Evolutionary conservation across 2,329 filamentous ascomycete genomes (phyloP), one percentile per base, ranked within the genome.

Genomic region (Aspergillus eucalypticola): DNA sequence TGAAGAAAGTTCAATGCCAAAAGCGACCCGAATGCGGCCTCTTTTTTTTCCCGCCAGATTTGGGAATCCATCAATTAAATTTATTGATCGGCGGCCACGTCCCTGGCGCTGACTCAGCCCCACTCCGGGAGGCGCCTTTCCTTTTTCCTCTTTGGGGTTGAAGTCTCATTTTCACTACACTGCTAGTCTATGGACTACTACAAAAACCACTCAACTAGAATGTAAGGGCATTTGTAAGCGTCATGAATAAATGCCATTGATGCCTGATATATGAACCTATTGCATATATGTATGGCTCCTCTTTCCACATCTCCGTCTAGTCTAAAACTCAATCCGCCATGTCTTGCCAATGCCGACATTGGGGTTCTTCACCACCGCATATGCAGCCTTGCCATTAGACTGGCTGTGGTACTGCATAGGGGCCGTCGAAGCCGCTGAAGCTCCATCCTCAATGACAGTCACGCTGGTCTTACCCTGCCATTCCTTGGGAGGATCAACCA

Each of bases 401-500:
- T 78, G 80, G 41, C 76, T 77, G 68, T 83, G 76, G 64, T 86
- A 84, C 44, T 90, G 81, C 61, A 88, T 78, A 11, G 84, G 83
- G 3, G 83, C 83, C 72, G 83, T 78, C 61, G 73, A 77, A 17
- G 67, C 73, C n/a, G 69, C 61, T 59, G 75, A 75, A 15, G 72
- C 67, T n/a, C 74, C 72, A 85, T 83, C 69, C 75, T 83, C 77
- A 8, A 73, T 71, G 29, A 82, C 73, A 6, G 70, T 73, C 1
- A 88, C 88, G 65, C 81, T 83, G 64, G 77, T 81, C 79, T 86
- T 89, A 52, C 78, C 79, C 63, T 84, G 84, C 93, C 92, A 96
- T 19, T 79, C 77, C 35, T 83, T 80, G 1, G 92, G 90, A 2
- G 91, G 91, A 48, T 91, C 91, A 19, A 98, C 87, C 52, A 99